phyloP scores from a whole-genome alignment of 306 rosid genomes.

The Sicyos baderoa region DNA sequence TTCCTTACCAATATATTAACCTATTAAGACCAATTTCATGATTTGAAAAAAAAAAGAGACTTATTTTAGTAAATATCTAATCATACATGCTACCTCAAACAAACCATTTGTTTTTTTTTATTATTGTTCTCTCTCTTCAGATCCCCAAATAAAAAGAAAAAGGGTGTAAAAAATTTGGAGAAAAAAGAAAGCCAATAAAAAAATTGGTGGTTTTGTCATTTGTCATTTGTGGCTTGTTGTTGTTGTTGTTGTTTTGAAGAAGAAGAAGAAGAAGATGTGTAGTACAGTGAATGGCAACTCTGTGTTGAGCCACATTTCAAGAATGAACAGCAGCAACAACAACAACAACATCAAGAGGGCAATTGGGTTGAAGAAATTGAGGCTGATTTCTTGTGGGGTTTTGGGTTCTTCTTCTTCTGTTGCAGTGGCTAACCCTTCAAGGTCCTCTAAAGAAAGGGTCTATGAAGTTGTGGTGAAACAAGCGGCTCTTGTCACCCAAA shows the following conservation, averaged over 20 bases:
- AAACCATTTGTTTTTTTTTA: no score
- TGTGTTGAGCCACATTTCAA: constrained; percentile 33
- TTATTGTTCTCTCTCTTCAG: background rate
- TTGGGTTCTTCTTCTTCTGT: constrained; percentile 42
- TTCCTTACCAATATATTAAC: no score
- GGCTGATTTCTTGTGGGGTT: constrained; percentile 33
- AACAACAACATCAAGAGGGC: background rate
- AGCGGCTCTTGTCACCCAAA: constrained; percentile 62
- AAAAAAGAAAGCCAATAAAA: background rate
- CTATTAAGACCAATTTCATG: no score
- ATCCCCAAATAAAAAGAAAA: background rate
- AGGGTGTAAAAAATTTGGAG: no score
- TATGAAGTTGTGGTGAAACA: constrained; percentile 88
- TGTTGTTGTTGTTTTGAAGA: constrained; percentile 32
- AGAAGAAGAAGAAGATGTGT: constrained; percentile 14
- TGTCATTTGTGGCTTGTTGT: constrained; percentile 39
- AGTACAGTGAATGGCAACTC: constrained; percentile 37
- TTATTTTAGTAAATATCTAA: no score
- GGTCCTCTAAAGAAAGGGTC: constrained; percentile 77
- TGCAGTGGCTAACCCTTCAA: constrained; percentile 45
- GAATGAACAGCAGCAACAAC: constrained; percentile 16
- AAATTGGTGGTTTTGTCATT: no score
- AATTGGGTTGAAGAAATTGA: constrained; percentile 30
- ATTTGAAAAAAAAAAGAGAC: no score
- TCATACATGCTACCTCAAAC: no score